Conservation (phyloP, 164 flowering plant species). For the Brasenia schreberi region DNA sequence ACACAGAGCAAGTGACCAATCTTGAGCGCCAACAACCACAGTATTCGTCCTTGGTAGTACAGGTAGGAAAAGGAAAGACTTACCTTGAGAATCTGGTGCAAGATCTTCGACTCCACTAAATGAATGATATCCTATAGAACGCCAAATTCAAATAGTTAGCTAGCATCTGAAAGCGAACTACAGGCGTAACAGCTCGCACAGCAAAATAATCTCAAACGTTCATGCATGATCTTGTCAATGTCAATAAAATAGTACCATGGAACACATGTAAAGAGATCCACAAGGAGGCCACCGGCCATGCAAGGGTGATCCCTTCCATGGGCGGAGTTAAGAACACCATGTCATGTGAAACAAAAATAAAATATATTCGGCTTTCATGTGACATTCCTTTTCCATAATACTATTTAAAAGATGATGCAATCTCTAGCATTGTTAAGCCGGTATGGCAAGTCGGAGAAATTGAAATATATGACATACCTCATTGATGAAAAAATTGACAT, state of each 20-base stretch:
- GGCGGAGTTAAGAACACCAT: too few species aligned
- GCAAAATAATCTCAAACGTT: too few species aligned
- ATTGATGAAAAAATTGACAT: constrained; percentile 74
- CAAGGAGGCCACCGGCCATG: background rate
- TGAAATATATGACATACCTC: constrained; percentile 40
- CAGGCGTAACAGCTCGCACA: background rate
- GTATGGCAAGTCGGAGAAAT: background rate
- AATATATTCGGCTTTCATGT: background rate
- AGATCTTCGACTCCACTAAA: constrained; percentile 65
- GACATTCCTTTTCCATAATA: background rate
- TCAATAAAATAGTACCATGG: background rate
- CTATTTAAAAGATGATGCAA: background rate
- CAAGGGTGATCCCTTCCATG: too few species aligned
- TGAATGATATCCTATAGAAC: constrained; percentile 62
- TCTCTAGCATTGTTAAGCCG: background rate
- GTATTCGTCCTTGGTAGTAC: too few species aligned
- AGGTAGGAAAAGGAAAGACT: background rate
- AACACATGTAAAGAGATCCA: background rate
- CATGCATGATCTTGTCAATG: background rate
- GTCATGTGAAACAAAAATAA: background rate
- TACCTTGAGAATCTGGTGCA: constrained; percentile 94
- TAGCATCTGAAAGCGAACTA: background rate
- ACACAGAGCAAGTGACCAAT: background rate
- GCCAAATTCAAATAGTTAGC: background rate
- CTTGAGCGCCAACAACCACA: background rate